Evolutionary conservation across 371 early-diverging fungal genomes (phyloP).

Genomic region (Apophysomyces trapeziformis): DNA sequence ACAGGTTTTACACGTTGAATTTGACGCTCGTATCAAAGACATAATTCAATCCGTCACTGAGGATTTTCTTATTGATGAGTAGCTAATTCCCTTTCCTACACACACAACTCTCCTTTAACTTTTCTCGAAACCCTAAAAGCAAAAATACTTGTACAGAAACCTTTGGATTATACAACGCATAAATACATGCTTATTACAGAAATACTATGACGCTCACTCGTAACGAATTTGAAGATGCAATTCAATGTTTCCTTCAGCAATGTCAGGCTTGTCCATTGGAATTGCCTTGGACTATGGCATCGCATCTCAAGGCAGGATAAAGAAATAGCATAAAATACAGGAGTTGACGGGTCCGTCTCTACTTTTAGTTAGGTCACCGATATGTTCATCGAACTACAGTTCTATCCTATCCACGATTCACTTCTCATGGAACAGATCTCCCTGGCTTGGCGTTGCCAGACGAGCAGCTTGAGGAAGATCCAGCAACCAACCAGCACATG

Average conservation of each 20-base stretch:
- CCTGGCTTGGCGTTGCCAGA: not conserved
- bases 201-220: conserved; percentile 5
- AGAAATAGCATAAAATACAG: not conserved
- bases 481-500: not conserved
- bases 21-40: conserved; percentile 20
- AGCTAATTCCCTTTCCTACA: not conserved
- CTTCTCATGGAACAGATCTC: not conserved
- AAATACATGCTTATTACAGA: too few relatives aligned
- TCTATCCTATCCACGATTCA: not conserved
- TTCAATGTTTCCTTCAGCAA: not conserved
- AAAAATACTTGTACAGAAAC: too few relatives aligned
- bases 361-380: not conserved
- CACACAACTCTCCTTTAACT: not conserved
- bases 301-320: not conserved
- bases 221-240: conserved; percentile 7
- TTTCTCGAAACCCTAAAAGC: not conserved
- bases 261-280: not conserved
- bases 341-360: not conserved
- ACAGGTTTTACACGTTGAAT: conserved; percentile 8
- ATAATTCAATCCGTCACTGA: conserved; percentile 17
- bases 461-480: not conserved
- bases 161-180: too few relatives aligned
- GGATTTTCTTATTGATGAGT: conserved; percentile 16
- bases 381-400: not conserved
- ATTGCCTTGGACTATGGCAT: not conserved